These are phyloP conservation scores for Eremomyces bilateralis DNA, from an alignment of 495 filamentous ascomycete species.

Conservation along the genomic window DNA sequence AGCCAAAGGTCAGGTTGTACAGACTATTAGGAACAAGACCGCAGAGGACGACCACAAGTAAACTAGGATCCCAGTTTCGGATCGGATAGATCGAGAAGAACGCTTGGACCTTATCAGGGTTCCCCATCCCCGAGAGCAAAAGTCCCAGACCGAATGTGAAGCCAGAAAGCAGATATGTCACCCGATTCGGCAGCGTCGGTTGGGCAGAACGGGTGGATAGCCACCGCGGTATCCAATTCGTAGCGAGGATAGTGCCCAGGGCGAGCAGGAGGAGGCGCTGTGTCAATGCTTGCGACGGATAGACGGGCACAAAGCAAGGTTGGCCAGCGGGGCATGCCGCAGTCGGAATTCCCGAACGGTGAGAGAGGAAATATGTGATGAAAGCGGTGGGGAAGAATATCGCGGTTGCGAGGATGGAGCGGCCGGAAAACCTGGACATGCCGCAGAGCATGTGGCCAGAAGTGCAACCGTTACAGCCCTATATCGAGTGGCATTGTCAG, in stretches of 20 bases:
- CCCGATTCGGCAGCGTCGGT: conserved; percentile 1
- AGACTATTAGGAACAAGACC: conserved; percentile 25
- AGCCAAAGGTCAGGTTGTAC: conserved; percentile 11
- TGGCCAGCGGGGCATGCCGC: conserved; percentile 14
- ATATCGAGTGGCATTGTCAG: conserved; percentile 2
- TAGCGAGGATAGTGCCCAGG: conserved; percentile 15
- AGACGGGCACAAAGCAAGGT: conserved; percentile 29
- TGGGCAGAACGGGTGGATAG: conserved; percentile 15
- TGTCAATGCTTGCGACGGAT: conserved; percentile 21
- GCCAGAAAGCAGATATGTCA: conserved; percentile 22
- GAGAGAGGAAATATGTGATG: conserved; percentile 25
- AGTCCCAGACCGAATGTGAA: conserved; percentile 33
- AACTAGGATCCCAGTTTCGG: conserved; percentile 29
- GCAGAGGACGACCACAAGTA: conserved; percentile 28
- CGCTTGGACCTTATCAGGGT: conserved; percentile 28
- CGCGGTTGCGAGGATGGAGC: conserved; percentile 29
- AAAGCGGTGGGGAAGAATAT: conserved; percentile 33
- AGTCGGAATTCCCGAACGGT: conserved; percentile 13
- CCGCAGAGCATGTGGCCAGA: conserved; percentile 42
- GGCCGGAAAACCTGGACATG: conserved; percentile 27
- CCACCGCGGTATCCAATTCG: conserved; percentile 15
- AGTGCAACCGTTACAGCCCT: conserved; percentile 33
- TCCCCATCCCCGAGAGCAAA: conserved; percentile 31
- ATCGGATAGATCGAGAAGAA: conserved; percentile 29
- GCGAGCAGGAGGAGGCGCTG: conserved; percentile 16